Conservation (phyloP, 2,329 filamentous ascomycete genomes). For the Fusarium illudens region DNA sequence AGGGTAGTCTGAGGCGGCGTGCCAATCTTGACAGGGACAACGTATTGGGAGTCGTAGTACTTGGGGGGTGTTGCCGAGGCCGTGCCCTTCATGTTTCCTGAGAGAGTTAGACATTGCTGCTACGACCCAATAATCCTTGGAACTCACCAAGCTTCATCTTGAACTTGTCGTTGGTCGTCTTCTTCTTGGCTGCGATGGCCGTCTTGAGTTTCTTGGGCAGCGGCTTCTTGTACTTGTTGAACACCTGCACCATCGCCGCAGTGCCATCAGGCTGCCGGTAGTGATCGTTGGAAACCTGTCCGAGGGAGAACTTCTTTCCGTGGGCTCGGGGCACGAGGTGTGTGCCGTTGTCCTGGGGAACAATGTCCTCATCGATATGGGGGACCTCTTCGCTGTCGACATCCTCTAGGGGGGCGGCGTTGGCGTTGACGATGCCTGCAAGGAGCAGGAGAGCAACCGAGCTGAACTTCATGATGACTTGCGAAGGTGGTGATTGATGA, state of each 20-base stretch:
- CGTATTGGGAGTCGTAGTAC: constrained; percentile 63
- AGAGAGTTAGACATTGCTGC: not conserved
- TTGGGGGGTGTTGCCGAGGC: constrained; percentile 42
- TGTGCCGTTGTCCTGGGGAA: constrained; percentile 1
- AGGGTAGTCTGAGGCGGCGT: constrained; percentile 64
- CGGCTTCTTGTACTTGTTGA: constrained; percentile 49
- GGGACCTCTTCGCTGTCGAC: constrained; percentile 6
- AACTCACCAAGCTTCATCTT: constrained; percentile 37
- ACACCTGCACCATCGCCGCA: constrained; percentile 44
- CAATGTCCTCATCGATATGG: constrained; percentile 11
- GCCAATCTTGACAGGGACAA: constrained; percentile 70
- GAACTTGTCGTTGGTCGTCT: constrained; percentile 22
- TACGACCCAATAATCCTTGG: not conserved
- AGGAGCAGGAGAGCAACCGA: constrained; percentile 32
- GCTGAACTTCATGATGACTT: constrained; percentile 31
- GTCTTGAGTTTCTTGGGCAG: constrained; percentile 42
- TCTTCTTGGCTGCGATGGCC: constrained; percentile 33
- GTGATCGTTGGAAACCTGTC: constrained; percentile 46
- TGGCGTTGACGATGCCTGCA: constrained; percentile 21
- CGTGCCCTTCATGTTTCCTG: constrained; percentile 34
- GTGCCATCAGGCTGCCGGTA: constrained; percentile 47
- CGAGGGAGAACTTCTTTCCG: constrained; percentile 42
- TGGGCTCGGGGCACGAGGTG: constrained; percentile 12
- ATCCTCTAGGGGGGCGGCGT: constrained; percentile 19
- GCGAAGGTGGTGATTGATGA: not conserved